Conservation (phyloP, 768 basidiomycete species). For the Lentinula boryana region DNA sequence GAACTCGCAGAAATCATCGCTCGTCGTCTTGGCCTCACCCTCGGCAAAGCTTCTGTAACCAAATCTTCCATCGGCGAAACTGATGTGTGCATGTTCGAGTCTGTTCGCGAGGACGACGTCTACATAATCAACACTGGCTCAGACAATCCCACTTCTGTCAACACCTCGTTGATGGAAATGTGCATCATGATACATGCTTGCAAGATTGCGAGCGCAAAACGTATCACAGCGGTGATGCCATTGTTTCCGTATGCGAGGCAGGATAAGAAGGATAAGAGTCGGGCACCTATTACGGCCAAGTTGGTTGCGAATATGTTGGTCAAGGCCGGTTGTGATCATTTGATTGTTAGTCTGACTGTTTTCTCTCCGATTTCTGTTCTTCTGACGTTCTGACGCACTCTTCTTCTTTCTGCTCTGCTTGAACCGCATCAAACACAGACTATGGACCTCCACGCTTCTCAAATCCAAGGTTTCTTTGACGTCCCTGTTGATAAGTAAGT, state of each 20-base stretch:
- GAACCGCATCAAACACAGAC: conserved; percentile 45
- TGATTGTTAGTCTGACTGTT: conserved; percentile 63
- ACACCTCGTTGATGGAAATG: conserved; percentile 94
- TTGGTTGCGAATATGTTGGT: conserved; percentile 97
- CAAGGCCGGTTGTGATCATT: conserved; percentile 90
- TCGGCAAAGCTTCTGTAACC: conserved; percentile 84
- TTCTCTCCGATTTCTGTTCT: not conserved
- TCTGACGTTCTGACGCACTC: not conserved
- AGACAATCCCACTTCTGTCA: conserved; percentile 42
- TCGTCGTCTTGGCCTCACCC: conserved; percentile 81
- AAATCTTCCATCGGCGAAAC: conserved; percentile 91
- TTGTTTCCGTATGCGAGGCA: conserved; percentile 96
- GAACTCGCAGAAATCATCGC: conserved; percentile 93
- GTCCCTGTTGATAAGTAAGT: conserved; percentile 99
- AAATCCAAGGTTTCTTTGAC: conserved; percentile 99
- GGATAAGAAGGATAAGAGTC: conserved; percentile 99
- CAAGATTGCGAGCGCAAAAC: conserved; percentile 97
- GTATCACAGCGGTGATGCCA: conserved; percentile 98
- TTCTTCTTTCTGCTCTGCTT: not conserved
- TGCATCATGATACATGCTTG: conserved; percentile 99
- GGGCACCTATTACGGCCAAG: conserved; percentile 97
- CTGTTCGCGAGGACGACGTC: conserved; percentile 96
- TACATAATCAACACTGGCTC: conserved; percentile 93
- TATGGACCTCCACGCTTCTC: conserved; percentile 98
- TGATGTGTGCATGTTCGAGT: conserved; percentile 86